Base-by-base conservation (phyloP, 108 stramenopile genomes). In the Discostella pseudostelligera region DNA sequence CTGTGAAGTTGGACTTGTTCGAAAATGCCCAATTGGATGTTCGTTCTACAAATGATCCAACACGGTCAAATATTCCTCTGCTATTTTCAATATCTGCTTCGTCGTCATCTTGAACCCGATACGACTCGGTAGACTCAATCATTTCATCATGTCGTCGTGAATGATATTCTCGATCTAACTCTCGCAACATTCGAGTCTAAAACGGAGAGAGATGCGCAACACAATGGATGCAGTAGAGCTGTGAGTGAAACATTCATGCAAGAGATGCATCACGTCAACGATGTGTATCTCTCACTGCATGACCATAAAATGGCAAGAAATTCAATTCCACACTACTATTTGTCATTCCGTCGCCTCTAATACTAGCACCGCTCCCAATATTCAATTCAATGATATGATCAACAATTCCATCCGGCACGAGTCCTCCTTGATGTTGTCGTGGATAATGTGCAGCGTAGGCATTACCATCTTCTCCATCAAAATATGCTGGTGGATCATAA, bases 241-340 rank as follows among this genome's bases (percentile, higher is more conserved):
- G 50, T 26, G 50, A 51, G 26, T 14, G 50, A 14, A 51, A 14
- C 26, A 20, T 48, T 4, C 26, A 14, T 3, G 12, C 50, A 26
- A 51, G 3, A 14, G 0, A 5, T 0, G 1, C 4, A 51, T 10
- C 14, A 47, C n/a, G 8, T 47, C 20, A 10, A 8, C 10, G 50
- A 24, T 4, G 24, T 26, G 50, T 3, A 20, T 20, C 21, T 22
- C 49, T 51, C 10, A 51, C 50, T 22, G 36, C 56, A 35, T 82
- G 81, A 1, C 81, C 81, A 59, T 82, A 80, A 55, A 82, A 82
- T 26, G 81, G 81, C 13, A 82, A 49, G 21, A 82, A 67, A 45
- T 76, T 54, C 50, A 71, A 40, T 21, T 77, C 54, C 1, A 65
- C 59, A 28, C 48, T 63, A 44, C 56, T 70, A 26, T 58, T 43